Evolutionary conservation across 2,329 filamentous ascomycete species (phyloP).

Genomic region (Aspergillus neoniger): DNA sequence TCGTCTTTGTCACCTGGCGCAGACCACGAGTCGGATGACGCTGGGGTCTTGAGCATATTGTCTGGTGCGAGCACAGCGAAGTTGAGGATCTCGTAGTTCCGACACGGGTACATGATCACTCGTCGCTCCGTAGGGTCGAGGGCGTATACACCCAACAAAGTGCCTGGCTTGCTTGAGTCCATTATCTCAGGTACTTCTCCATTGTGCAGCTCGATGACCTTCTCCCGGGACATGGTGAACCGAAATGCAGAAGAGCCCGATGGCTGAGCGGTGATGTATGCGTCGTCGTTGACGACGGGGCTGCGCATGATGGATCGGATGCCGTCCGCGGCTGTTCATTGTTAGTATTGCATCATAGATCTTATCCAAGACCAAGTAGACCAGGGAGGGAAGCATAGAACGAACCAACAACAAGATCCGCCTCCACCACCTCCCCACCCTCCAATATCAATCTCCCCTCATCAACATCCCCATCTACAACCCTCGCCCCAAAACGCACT

Average conservation of each 20-base stretch:
- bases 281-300: background rate
- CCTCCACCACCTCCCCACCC: background rate
- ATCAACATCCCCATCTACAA: background rate
- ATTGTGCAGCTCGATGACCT: background rate
- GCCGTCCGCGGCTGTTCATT: conserved; percentile 11
- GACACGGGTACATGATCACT: conserved; percentile 16
- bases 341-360: background rate
- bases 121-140: conserved; percentile 3
- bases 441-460: background rate
- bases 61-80: conserved; percentile 13
- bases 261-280: background rate
- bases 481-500: background rate
- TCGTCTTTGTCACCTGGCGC: background rate
- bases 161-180: background rate
- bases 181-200: background rate
- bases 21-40: conserved; percentile 6
- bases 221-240: conserved; percentile 9
- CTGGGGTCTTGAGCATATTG: background rate
- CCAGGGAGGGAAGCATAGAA: background rate
- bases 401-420: conserved; percentile 5
- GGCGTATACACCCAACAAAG: conserved; percentile 3
- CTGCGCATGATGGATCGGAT: conserved; percentile 13
- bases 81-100: conserved; percentile 14
- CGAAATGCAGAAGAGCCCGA: conserved; percentile 10
- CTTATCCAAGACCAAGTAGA: background rate